These are phyloP conservation scores for Chrysanthemum seticuspe DNA, from an alignment of 129 eudicot species.

Conservation along the genomic window DNA sequence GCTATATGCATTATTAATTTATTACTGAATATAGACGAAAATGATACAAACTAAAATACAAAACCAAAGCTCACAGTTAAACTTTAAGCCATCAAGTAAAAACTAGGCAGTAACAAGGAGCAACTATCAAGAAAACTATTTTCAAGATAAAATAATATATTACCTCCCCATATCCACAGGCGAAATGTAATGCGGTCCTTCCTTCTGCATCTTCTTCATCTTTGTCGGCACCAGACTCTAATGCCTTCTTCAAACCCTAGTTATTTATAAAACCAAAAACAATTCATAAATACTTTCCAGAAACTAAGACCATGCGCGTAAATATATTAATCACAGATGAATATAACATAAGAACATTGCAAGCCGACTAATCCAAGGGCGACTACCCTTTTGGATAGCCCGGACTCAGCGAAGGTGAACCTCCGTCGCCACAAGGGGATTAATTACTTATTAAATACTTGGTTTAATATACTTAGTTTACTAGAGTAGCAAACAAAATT, in stretches of 20 bases:
- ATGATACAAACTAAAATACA: not conserved
- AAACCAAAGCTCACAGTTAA: not conserved
- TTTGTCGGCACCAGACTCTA: slow-evolving; percentile 82
- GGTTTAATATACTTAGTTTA: too few species aligned
- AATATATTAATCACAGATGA: not conserved
- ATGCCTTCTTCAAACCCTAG: slow-evolving; percentile 79
- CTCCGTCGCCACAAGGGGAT: too few species aligned
- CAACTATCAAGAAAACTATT: not conserved
- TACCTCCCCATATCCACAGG: slow-evolving; percentile 99
- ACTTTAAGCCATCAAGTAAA: not conserved
- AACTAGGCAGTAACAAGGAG: not conserved
- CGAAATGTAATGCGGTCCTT: slow-evolving; percentile 96
- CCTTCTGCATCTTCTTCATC: slow-evolving; percentile 99
- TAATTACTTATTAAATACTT: too few species aligned
- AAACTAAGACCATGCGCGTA: not conserved
- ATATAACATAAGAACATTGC: not conserved
- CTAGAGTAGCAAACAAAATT: too few species aligned
- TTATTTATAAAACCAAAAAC: slow-evolving; percentile 22
- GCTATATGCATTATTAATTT: not conserved
- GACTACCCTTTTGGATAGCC: too few species aligned
- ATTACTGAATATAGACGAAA: not conserved
- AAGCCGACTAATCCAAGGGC: too few species aligned
- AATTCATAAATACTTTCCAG: slow-evolving; percentile 5
- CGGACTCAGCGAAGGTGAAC: too few species aligned
- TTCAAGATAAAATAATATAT: not conserved